Evolutionary conservation across 2,329 filamentous ascomycete genomes (phyloP).

Genomic region (Cordyceps farinosa): DNA sequence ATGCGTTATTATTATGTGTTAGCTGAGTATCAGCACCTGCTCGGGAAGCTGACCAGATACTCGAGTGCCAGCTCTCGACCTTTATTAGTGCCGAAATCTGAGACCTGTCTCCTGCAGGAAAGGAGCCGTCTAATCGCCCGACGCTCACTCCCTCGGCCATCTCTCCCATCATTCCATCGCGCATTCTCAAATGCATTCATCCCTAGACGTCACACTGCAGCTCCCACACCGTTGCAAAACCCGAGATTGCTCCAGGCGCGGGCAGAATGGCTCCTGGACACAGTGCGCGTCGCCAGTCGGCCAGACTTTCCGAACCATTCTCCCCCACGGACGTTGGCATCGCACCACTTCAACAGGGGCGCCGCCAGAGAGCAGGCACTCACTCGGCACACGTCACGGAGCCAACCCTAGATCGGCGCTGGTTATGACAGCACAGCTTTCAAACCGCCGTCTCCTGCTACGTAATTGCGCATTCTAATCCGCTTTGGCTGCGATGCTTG

Average conservation of each 20-base stretch:
- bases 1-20: not conserved
- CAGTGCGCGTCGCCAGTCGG: not conserved
- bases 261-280: not conserved
- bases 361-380: conserved; percentile 5
- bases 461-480: conserved; percentile 15
- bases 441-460: conserved; percentile 1
- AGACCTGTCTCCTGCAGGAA: conserved; percentile 1
- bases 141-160: not conserved
- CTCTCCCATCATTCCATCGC: not conserved
- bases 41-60: not conserved
- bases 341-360: not conserved
- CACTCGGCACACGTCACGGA: conserved; percentile 2
- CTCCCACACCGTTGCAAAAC: conserved; percentile 8
- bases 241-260: conserved; percentile 14
- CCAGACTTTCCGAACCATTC: not conserved
- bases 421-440: conserved; percentile 7
- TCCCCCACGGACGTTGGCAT: conserved; percentile 1
- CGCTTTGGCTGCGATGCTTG: conserved; percentile 10
- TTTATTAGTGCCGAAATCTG: not conserved
- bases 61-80: not conserved
- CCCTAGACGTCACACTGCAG: conserved; percentile 12
- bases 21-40: not conserved
- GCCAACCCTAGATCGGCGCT: conserved; percentile 10
- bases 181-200: not conserved
- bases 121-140: not conserved